These are phyloP conservation scores for Russula lepida DNA, from an alignment of 768 basidiomycete genomes.

Conservation along the genomic window DNA sequence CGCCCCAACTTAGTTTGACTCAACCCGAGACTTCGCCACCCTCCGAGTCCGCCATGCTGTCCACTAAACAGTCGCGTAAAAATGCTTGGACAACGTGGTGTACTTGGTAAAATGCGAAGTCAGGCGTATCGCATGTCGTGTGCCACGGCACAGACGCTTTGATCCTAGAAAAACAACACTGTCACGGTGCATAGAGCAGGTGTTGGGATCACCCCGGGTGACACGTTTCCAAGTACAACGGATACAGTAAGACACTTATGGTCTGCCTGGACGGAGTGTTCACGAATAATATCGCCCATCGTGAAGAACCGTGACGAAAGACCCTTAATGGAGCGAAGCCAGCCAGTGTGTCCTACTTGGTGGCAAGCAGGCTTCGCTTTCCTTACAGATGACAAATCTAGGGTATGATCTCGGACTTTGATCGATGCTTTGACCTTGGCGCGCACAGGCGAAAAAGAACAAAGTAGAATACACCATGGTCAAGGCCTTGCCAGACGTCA, in stretches of 20 bases:
- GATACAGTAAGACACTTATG: no score
- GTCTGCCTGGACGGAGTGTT: background rate
- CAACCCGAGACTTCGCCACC: background rate
- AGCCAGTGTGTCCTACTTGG: background rate
- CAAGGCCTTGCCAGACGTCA: background rate
- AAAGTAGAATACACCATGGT: background rate
- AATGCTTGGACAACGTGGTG: background rate
- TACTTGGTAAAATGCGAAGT: background rate
- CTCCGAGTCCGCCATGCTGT: background rate
- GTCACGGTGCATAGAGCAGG: background rate
- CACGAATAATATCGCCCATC: background rate
- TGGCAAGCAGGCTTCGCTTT: background rate
- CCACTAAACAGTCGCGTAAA: background rate
- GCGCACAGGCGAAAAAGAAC: background rate
- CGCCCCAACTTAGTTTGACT: background rate
- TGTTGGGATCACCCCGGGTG: background rate
- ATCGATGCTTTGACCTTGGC: background rate
- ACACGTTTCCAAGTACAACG: background rate
- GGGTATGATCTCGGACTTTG: background rate
- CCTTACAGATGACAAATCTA: background rate
- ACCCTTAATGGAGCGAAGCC: background rate
- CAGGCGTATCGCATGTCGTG: background rate
- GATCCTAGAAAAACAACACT: background rate
- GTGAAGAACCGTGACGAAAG: background rate
- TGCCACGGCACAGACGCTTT: background rate